Evolutionary conservation across 805 yeast genomes (phyloP).

Genomic region (Pachysolen tannophilus): DNA sequence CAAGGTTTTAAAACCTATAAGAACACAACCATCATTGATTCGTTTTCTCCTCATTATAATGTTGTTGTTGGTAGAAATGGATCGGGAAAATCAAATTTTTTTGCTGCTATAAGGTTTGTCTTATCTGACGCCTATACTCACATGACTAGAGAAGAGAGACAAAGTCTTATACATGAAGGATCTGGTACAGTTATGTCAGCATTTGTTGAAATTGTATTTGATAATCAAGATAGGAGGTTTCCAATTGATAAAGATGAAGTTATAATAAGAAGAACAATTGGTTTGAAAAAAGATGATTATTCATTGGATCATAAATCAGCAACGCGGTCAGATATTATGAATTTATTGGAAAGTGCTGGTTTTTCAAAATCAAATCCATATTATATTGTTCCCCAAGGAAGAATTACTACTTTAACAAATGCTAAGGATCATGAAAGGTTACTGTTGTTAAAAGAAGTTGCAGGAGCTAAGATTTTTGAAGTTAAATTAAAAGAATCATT

Average conservation of each 20-base stretch:
- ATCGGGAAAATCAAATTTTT: conserved; percentile 94
- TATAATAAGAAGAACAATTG: conserved; percentile 78
- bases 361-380: conserved; percentile 87
- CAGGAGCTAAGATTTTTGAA: conserved; percentile 92
- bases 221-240: conserved; percentile 69
- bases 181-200: conserved; percentile 88
- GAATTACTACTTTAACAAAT: conserved; percentile 79
- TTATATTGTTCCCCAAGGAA: conserved; percentile 95
- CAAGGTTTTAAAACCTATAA: conserved; percentile 94
- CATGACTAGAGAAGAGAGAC: conserved; percentile 78
- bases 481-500: conserved; percentile 67
- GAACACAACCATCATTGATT: conserved; percentile 69
- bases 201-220: conserved; percentile 83
- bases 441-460: conserved; percentile 76
- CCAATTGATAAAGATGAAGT: conserved; percentile 65
- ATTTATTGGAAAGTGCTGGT: conserved; percentile 84
- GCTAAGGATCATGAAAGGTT: conserved; percentile 83
- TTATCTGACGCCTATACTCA: conserved; percentile 84
- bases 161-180: conserved; percentile 83
- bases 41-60: conserved; percentile 74
- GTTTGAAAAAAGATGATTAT: conserved; percentile 88
- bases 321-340: conserved; percentile 73
- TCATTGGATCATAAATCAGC: conserved; percentile 75
- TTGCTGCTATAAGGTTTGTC: conserved; percentile 91
- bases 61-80: conserved; percentile 91